phyloP scores from a whole-genome alignment of 805 yeast genomes.

The Ogataea paradorogensis region DNA sequence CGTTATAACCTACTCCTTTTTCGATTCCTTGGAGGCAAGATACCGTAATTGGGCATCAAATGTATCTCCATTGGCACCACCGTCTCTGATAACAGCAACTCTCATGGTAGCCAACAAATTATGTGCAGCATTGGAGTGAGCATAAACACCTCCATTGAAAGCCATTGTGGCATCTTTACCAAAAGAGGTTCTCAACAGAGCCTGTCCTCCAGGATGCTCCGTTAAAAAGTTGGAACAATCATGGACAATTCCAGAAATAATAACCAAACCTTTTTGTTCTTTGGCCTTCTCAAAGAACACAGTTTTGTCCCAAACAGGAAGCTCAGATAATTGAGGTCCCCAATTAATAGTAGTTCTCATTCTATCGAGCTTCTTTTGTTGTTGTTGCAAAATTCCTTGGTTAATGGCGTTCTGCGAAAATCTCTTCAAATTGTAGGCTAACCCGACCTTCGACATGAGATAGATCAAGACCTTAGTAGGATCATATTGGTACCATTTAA shows the following conservation, averaged over 20 bases:
- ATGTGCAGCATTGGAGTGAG: conserved; percentile 84
- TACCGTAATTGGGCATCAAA: conserved; percentile 43
- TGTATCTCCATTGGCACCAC: conserved; percentile 56
- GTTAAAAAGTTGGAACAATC: conserved; percentile 64
- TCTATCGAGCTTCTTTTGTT: conserved; percentile 72
- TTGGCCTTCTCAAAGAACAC: conserved; percentile 53
- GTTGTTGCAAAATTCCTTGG: conserved; percentile 79
- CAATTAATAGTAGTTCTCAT: conserved; percentile 62
- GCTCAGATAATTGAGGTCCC: conserved; percentile 65
- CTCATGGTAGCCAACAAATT: conserved; percentile 79
- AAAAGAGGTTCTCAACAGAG: conserved; percentile 62
- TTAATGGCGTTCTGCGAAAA: conserved; percentile 79
- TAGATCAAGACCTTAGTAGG: conserved; percentile 72
- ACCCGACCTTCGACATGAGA: conserved; percentile 57
- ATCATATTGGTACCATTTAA: conserved; percentile 85
- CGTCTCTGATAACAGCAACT: conserved; percentile 72
- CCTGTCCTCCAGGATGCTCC: conserved; percentile 85
- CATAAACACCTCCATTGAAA: conserved; percentile 82
- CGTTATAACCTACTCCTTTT: conserved; percentile 8
- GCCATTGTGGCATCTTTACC: conserved; percentile 85
- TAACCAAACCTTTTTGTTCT: conserved; percentile 55
- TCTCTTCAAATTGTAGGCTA: conserved; percentile 70
- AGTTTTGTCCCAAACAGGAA: conserved; percentile 73
- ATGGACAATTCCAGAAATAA: conserved; percentile 78
- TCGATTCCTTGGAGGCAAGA: conserved; percentile 23